Conservation (phyloP, 164 flowering plant species). For the Malania oleifera region DNA sequence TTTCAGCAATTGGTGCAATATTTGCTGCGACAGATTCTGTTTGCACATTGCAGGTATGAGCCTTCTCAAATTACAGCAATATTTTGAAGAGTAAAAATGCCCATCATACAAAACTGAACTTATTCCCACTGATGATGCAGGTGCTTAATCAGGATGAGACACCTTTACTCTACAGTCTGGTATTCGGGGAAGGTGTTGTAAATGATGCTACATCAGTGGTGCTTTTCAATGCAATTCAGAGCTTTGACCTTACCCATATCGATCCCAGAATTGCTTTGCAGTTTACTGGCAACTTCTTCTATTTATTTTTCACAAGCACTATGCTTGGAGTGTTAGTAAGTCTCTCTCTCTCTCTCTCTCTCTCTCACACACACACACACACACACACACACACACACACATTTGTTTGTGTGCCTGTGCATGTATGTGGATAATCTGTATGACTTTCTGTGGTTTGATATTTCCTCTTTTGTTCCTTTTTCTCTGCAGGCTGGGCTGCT, state of each 20-base stretch:
- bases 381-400: too few relatives aligned
- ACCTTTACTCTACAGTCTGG: slow-evolving; percentile 82
- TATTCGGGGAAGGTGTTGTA: slow-evolving; percentile 89
- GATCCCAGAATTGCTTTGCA: slow-evolving; percentile 35
- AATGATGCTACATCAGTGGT: slow-evolving; percentile 93
- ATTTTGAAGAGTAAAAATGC: not conserved
- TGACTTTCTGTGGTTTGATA: not conserved
- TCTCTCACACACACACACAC: not conserved
- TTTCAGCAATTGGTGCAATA: slow-evolving; percentile 80
- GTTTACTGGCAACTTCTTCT: slow-evolving; percentile 55
- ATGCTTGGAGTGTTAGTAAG: slow-evolving; percentile 64
- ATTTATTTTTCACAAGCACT: slow-evolving; percentile 69
- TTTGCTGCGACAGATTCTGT: slow-evolving; percentile 92
- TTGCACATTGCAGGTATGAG: slow-evolving; percentile 79
- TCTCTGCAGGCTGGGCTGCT: slow-evolving; percentile 60
- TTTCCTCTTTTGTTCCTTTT: slow-evolving; percentile 3
- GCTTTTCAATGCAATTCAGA: slow-evolving; percentile 83
- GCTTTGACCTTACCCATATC: slow-evolving; percentile 52
- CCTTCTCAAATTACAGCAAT: not conserved
- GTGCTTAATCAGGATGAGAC: slow-evolving; percentile 85
- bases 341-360: slow-evolving; percentile 16
- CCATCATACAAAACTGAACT: not conserved
- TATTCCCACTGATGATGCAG: slow-evolving; percentile 30
- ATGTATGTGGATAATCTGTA: not conserved
- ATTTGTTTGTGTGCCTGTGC: not conserved